Base-by-base conservation (phyloP, 495 filamentous ascomycete genomes). In the Physcia stellaris region DNA sequence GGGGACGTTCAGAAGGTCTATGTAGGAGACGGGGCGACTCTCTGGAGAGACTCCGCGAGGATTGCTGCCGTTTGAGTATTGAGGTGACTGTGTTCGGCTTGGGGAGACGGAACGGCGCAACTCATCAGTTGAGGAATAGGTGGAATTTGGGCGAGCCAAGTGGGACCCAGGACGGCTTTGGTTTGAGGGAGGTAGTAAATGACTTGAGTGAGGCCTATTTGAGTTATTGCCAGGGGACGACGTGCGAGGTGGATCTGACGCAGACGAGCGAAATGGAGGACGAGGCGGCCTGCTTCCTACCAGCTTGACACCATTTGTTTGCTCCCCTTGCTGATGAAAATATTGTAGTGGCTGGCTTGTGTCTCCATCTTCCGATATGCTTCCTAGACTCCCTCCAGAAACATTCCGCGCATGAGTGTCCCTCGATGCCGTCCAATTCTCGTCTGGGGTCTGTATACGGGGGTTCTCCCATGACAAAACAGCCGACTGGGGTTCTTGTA, bases 1-100 rank as follows among this genome's bases (percentile, higher is more conserved):
- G 0, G 86, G 80, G 5, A 85, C 71, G 49, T 93, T 86, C 39
- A 94, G 68, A 11, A 95, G 65, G 52, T 96, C 86, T 16, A 87
- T 67, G 55, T 87, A 92, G 0, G 90, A 94, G 11, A 73, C 60
- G 2, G 84, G 78, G 30, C 90, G 68, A 24, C 65, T 75, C 39
- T 90, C 84, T 4, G 85, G 80, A 5, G 88, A 88, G 24, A 64
- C 69, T 27, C 64, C 53, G 35, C 40, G 42, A 26, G 18, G 20
- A 17, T 55, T 52, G 4, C 52, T 50, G 6, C 68, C 64, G 4
- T 76, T 81, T 29, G 80, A 67, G 4, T 68, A 64, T 22, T 75
- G 73, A 13, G 55, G 66, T 50, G 57, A 66, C n/a, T 59, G 70
- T 10, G 56, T 71, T 27, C 43, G 58, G 48, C 60, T 64, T 39